These are phyloP conservation scores for Arabidopsis thaliana DNA, from an alignment of 345 rosid species.

Conservation along the genomic window TAIR10.1 NC_003074.8:21624001-21624500, in stretches of 20 bases:
- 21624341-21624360: constrained; percentile 86
- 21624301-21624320: constrained; percentile 59
- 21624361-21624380: constrained; percentile 82
- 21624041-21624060: constrained; percentile 77
- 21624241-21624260: constrained; percentile 14
- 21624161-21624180: constrained; percentile 90
- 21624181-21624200: constrained; percentile 80
- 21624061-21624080: constrained; percentile 52
- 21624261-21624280: constrained; percentile 12
- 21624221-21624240: constrained; percentile 34
- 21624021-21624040: constrained; percentile 80
- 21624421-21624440: background rate
- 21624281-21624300: constrained; percentile 58
- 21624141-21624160: constrained; percentile 68
- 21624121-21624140: background rate
- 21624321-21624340: constrained; percentile 74
- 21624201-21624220: constrained; percentile 77
- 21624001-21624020: constrained; percentile 52
- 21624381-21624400: constrained; percentile 67
- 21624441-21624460: background rate
- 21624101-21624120: background rate
- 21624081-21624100: constrained; percentile 18
- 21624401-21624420: background rate
- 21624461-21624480: background rate
- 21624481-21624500: background rate